Evolutionary conservation across 805 yeast species (phyloP), one percentile per base, ranked within the genome.

Genomic region (Dipodascus albidus): DNA sequence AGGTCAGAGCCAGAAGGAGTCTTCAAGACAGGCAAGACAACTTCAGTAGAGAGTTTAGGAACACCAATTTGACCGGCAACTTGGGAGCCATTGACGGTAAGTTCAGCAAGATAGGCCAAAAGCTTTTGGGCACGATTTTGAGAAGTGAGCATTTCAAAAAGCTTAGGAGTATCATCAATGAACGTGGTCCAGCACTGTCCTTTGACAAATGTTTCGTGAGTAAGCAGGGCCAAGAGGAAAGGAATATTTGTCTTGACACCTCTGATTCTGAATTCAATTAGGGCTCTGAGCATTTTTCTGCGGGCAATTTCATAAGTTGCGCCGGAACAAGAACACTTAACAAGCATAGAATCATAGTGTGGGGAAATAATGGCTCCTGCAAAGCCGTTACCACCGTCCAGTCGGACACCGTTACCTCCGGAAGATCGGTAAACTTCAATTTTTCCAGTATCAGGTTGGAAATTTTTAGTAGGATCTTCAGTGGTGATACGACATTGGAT

Each of bases 221-320:
- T 93, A 66, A 93, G 77, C 58, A 93, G 71, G 15, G 98, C 93
- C 64, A 93, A 77, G 71, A 93, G 74, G 77, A 93, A 93, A 31
- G 99, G 98, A 61, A 93, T 95, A 74, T 93, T 93, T 55, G 99
- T 93, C 77, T 93, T 93, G 64, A 93, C 99, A 69, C 99, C 99
- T 76, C 99, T 85, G 65, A 93, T 88, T 78, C 99, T 85, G 74
- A 93, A 93, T 74, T 93, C 99, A 62, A 93, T 87, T 67, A 93
- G 78, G 15, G 99, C 85, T 69, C 99, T 81, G 66, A 93, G 78
- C 98, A 93, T 95, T 78, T 93, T 93, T 72, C 99, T 80, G 70
- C 99, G 82, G 51, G 96, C 87, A 64, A 93, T 91, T 75, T 93
- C 99, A 67, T 82, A 93, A 52, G 96, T 91, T 22, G 96, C 85